Evolutionary conservation across 169 alveolate species (phyloP).

Genomic region (Theileria parva): DNA sequence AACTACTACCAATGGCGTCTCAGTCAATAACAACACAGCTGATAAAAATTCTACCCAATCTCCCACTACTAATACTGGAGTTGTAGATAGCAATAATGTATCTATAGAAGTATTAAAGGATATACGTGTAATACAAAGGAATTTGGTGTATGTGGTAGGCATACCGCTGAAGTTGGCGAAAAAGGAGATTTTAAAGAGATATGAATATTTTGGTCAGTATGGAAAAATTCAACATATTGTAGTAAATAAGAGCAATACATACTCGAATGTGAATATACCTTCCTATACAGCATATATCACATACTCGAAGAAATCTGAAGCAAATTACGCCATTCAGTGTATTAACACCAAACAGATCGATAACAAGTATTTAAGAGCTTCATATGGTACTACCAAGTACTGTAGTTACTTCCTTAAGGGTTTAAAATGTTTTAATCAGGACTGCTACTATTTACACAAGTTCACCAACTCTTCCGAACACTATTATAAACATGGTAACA

Average conservation of each 20-base stretch:
- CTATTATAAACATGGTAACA: constrained; percentile 33
- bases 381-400: constrained; percentile 93
- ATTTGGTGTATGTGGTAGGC: constrained; percentile 87
- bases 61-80: constrained; percentile 9
- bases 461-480: constrained; percentile 83
- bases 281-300: constrained; percentile 91
- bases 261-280: constrained; percentile 82
- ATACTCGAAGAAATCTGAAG: constrained; percentile 85
- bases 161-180: constrained; percentile 81
- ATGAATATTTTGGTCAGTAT: constrained; percentile 86
- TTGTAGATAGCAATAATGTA: background rate
- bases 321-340: constrained; percentile 88
- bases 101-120: constrained; percentile 69
- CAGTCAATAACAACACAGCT: background rate
- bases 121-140: constrained; percentile 87
- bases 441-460: constrained; percentile 89
- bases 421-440: constrained; percentile 83
- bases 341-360: constrained; percentile 87
- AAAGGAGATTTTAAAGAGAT: constrained; percentile 80
- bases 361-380: constrained; percentile 85
- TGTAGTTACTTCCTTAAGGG: constrained; percentile 88
- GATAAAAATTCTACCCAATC: background rate
- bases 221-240: constrained; percentile 85
- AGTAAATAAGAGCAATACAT: constrained; percentile 81
- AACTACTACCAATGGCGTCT: constrained; percentile 7